These are phyloP conservation scores for Grosmannia huntii DNA, from an alignment of 2,329 filamentous ascomycete species.

Conservation along the genomic window DNA sequence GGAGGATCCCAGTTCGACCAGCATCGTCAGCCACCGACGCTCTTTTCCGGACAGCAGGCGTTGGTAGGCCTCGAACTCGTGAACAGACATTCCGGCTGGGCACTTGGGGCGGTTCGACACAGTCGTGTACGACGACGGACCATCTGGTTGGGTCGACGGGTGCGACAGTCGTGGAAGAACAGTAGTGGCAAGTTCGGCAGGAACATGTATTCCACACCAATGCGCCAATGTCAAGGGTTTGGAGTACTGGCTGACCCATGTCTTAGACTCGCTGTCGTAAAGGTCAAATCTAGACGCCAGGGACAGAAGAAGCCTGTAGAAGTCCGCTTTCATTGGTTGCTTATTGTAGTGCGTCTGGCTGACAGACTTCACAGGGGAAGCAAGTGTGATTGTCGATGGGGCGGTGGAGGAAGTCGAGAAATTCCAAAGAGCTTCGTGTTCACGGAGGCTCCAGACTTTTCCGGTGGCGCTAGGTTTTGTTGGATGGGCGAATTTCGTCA, in stretches of 20 bases:
- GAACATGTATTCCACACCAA: conserved; percentile 23
- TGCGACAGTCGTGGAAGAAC: conserved; percentile 18
- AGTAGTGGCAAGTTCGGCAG: conserved; percentile 21
- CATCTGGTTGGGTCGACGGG: conserved; percentile 20
- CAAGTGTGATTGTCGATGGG: not conserved
- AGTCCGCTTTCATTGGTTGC: conserved; percentile 25
- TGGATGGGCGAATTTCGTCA: conserved; percentile 17
- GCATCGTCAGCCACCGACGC: conserved; percentile 30
- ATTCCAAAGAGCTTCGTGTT: conserved; percentile 8
- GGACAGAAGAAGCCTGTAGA: conserved; percentile 29
- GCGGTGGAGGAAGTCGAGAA: not conserved
- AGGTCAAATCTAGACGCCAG: conserved; percentile 34
- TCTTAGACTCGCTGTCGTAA: conserved; percentile 25
- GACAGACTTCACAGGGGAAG: conserved; percentile 9
- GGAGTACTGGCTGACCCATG: conserved; percentile 24
- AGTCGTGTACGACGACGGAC: conserved; percentile 40
- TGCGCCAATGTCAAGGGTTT: conserved; percentile 28
- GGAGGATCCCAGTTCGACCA: conserved; percentile 36
- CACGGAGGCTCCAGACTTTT: not conserved
- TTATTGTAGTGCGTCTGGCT: conserved; percentile 32
- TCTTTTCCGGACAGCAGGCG: conserved; percentile 30
- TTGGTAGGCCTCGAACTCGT: conserved; percentile 42
- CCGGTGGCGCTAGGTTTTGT: not conserved
- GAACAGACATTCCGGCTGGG: conserved; percentile 29
- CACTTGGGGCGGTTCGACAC: conserved; percentile 36